Conservation (phyloP, 345 rosid genomes). For the Hypericum androsaemum region DNA sequence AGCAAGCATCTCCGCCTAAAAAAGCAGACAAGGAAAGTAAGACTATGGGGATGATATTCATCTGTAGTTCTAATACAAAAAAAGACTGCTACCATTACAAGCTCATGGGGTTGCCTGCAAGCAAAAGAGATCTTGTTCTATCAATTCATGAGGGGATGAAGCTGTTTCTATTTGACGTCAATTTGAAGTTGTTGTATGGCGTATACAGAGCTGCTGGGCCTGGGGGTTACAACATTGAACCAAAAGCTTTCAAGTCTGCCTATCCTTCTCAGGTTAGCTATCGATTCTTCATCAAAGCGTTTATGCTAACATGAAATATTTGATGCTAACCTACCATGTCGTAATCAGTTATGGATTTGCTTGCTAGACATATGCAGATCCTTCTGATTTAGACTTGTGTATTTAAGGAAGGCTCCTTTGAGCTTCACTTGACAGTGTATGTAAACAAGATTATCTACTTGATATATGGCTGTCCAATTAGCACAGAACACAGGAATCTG, state of each 20-base stretch:
- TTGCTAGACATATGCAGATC: no score
- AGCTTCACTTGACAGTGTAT: no score
- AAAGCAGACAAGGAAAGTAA: background rate
- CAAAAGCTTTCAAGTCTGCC: conserved; percentile 20
- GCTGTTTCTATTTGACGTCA: conserved; percentile 24
- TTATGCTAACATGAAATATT: no score
- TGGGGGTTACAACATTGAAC: conserved; percentile 26
- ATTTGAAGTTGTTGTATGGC: conserved; percentile 22
- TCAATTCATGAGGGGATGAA: conserved; percentile 21
- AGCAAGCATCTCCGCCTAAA: conserved; percentile 10
- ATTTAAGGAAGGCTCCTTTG: no score
- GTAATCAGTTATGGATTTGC: no score
- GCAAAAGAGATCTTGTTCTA: conserved; percentile 19
- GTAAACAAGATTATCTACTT: no score
- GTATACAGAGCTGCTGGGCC: conserved; percentile 25
- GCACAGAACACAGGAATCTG: no score
- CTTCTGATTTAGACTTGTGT: no score
- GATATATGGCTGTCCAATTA: no score
- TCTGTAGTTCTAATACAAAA: conserved; percentile 26
- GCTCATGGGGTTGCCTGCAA: conserved; percentile 26
- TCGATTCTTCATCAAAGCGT: no score
- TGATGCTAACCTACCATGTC: no score
- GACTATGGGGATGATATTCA: conserved; percentile 23
- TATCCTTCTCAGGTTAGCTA: conserved; percentile 27
- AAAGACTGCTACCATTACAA: conserved; percentile 20